Evolutionary conservation across 208 protist genomes (phyloP).

Genomic region (Trypanosoma melophagium): DNA sequence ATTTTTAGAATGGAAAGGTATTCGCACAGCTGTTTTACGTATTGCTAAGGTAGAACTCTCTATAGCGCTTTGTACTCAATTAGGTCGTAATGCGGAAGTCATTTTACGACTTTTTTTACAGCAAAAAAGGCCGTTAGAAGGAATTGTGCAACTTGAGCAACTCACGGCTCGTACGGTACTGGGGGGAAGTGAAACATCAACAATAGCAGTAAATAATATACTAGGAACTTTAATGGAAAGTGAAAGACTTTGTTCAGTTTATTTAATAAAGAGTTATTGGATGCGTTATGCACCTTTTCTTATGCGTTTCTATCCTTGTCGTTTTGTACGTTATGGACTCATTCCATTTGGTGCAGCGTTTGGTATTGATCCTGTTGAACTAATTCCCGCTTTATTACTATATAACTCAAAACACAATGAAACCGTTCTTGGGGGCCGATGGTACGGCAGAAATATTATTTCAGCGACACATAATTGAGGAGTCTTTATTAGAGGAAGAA

Average conservation of each 20-base stretch:
- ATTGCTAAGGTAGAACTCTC: conserved; percentile 13
- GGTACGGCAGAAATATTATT: conserved; percentile 19
- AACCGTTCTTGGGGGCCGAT: conserved; percentile 28
- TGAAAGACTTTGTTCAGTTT: too few species aligned
- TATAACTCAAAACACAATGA: conserved; percentile 34
- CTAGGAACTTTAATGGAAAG: too few species aligned
- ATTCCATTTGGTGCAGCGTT: conserved; percentile 23
- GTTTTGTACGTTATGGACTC: conserved; percentile 35
- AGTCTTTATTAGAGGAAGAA: conserved; percentile 20
- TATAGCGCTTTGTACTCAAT: conserved; percentile 1
- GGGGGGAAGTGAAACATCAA: neutral
- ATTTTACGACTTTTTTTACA: conserved; percentile 16
- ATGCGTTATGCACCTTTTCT: conserved; percentile 28
- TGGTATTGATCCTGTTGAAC: conserved; percentile 13
- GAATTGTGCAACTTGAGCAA: conserved; percentile 34
- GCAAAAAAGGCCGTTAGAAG: conserved; percentile 33
- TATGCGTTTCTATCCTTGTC: conserved; percentile 31
- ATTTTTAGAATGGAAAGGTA: conserved; percentile 21
- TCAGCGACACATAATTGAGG: conserved; percentile 37
- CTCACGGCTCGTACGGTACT: neutral
- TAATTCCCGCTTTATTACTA: conserved; percentile 37
- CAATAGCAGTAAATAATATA: too few species aligned
- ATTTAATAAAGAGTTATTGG: conserved; percentile 17
- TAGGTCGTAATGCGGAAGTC: conserved; percentile 11
- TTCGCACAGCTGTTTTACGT: conserved; percentile 16